A percentile compares a stretch with the other conserved stretches of the same genome.
Conservation (phyloP, 768 basidiomycete genomes). For the Mycena crocata region DNA sequence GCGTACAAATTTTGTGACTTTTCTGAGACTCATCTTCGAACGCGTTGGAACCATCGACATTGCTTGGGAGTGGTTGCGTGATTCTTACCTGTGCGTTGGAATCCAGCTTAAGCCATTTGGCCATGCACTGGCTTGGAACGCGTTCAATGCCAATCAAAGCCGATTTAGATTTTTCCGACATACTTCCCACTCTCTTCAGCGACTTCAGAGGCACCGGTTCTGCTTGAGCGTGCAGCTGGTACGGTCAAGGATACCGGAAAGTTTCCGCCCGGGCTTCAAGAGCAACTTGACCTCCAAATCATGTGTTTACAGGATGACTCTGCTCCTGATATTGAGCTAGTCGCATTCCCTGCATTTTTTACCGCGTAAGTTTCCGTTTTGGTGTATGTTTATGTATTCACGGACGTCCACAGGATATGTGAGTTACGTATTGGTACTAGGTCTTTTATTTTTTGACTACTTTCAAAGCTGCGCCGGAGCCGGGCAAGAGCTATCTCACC, state of each 20-base stretch:
- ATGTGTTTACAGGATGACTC: slow-evolving; percentile 40
- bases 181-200: slow-evolving; percentile 42
- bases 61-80: too few relatives aligned
- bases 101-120: too few relatives aligned
- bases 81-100: too few relatives aligned
- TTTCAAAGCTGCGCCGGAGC: slow-evolving; percentile 45
- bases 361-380: slow-evolving; percentile 22
- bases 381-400: slow-evolving; percentile 14
- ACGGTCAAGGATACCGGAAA: slow-evolving; percentile 32
- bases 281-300: slow-evolving; percentile 55
- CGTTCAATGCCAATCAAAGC: too few relatives aligned
- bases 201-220: slow-evolving; percentile 24
- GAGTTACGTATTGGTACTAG: neutral
- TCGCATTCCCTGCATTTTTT: slow-evolving; percentile 39
- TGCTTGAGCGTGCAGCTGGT: slow-evolving; percentile 1
- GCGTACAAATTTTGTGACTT: too few relatives aligned
- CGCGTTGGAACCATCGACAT: too few relatives aligned
- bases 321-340: slow-evolving; percentile 41
- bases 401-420: neutral
- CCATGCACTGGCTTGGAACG: too few relatives aligned
- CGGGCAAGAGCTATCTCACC: slow-evolving; percentile 57
- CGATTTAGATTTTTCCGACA: too few relatives aligned
- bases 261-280: slow-evolving; percentile 46
- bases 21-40: too few relatives aligned
- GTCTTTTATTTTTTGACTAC: neutral